Base-by-base conservation (phyloP, 2,329 filamentous ascomycete genomes). In the Domatiomyces catenatus region DNA sequence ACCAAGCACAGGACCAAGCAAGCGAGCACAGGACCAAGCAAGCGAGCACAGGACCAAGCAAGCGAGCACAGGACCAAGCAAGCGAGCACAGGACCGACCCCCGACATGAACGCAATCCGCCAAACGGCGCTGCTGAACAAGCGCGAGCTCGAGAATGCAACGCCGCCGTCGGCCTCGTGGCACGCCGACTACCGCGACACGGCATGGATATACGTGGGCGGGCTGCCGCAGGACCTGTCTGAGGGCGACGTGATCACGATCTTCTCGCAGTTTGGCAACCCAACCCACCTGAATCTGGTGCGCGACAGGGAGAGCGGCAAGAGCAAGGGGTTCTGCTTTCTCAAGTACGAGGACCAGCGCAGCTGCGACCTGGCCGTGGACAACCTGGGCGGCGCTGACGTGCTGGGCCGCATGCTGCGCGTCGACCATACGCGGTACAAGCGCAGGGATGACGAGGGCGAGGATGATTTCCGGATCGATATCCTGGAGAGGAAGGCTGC, bases 271-370 rank as follows among this genome's bases (percentile, higher is more conserved):
- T 98, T 83, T 64, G 92, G 92, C 60, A 90, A 96, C 64, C 93
- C 93, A 1, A 86, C 89, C 2, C 93, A 90, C 68, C 75, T 98
- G 52, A 93, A 95, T 61, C 79, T 98, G 10, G 81, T 84, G 46
- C 86, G 92, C 62, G 92, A 98, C 73, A 92, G 92, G 64, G 93
- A 96, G 65, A 93, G 89, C 0, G 92, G 92, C 54, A 95, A 94
- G 69, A 93, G 86, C 54, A 84, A 84, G 58, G 92, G 92, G 0
- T 98, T 96, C 64, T 88, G 84, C 2, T 98, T 93, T 75, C 75
- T 98, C 52, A 98, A 98, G 65, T 98, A 96, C 68, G 92, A 98
- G 66, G 90, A 98, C 67, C 92, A 98, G 71, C 77, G 90, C 59
- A 95, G 89, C 69, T 93, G 86, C 55, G 90, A 96, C 67, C 71